Conservation (phyloP, 2,329 filamentous ascomycete genomes). For the Colletotrichum sp. region DNA sequence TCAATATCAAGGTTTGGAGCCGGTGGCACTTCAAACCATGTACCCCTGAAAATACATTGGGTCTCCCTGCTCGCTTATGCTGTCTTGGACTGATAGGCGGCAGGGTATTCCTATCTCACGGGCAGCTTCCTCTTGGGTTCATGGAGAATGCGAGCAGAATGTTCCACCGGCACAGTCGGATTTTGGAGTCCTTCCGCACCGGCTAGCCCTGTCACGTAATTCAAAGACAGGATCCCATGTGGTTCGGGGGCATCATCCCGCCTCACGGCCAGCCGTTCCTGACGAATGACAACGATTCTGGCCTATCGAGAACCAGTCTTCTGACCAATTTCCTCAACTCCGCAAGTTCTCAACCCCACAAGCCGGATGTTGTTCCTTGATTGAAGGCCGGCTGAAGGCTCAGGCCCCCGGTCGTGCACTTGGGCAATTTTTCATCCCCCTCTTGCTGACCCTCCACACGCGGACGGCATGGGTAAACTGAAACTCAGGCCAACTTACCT, state of each 20-base stretch:
- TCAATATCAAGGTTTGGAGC: background rate
- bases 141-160: background rate
- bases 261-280: background rate
- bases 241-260: background rate
- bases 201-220: background rate
- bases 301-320: background rate
- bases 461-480: background rate
- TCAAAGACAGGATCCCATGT: background rate
- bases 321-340: background rate
- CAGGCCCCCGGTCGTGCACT: constrained; percentile 4
- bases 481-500: background rate
- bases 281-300: background rate
- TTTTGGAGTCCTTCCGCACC: background rate
- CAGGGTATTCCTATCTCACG: background rate
- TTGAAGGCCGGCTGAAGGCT: background rate
- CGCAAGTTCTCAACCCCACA: background rate
- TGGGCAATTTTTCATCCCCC: background rate
- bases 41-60: background rate
- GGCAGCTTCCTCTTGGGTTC: background rate
- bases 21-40: background rate
- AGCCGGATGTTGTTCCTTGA: background rate
- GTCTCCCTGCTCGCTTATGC: background rate
- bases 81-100: background rate
- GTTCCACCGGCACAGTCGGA: background rate
- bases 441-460: background rate